phyloP scores from a whole-genome alignment of 1,284 basidiomycete genomes.

The Fistulinella cinereoalba region DNA sequence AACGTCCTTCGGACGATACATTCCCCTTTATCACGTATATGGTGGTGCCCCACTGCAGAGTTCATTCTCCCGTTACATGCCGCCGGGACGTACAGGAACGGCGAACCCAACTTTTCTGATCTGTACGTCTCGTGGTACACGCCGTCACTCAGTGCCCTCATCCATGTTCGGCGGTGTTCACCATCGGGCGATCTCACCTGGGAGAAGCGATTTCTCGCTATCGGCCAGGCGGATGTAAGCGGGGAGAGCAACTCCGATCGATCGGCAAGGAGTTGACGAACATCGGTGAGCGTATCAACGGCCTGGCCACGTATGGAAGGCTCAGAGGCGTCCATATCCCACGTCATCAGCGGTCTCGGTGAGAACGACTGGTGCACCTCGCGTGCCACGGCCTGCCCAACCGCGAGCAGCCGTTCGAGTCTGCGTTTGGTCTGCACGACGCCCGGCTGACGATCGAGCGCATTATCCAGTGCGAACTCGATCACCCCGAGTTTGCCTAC shows the following conservation, averaged over 20 bases:
- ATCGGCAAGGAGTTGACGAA: slow-evolving; percentile 1
- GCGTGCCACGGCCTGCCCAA: slow-evolving; percentile 15
- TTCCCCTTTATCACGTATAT: background rate
- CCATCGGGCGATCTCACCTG: background rate
- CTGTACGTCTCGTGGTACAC: slow-evolving; percentile 35
- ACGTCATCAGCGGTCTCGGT: slow-evolving; percentile 5
- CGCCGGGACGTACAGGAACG: slow-evolving; percentile 21
- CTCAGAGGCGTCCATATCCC: background rate
- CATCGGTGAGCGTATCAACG: background rate
- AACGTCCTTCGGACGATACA: background rate
- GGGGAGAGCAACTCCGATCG: background rate
- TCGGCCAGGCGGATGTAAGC: background rate
- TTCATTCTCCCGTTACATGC: slow-evolving; percentile 18
- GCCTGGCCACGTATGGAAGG: background rate
- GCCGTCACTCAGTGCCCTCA: slow-evolving; percentile 28
- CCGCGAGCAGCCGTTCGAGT: slow-evolving; percentile 17
- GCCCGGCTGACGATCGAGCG: slow-evolving; percentile 17
- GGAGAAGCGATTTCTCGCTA: background rate
- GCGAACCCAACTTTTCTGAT: slow-evolving; percentile 16
- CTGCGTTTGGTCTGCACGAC: slow-evolving; percentile 22
- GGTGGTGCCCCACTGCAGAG: slow-evolving; percentile 1
- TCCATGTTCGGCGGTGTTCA: slow-evolving; percentile 15
- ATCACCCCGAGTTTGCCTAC: slow-evolving; percentile 32
- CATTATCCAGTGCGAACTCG: slow-evolving; percentile 21
- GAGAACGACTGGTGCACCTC: slow-evolving; percentile 16